Evolutionary conservation across 2,329 filamentous ascomycete genomes (phyloP).

Genomic region (Eutypella sp.): DNA sequence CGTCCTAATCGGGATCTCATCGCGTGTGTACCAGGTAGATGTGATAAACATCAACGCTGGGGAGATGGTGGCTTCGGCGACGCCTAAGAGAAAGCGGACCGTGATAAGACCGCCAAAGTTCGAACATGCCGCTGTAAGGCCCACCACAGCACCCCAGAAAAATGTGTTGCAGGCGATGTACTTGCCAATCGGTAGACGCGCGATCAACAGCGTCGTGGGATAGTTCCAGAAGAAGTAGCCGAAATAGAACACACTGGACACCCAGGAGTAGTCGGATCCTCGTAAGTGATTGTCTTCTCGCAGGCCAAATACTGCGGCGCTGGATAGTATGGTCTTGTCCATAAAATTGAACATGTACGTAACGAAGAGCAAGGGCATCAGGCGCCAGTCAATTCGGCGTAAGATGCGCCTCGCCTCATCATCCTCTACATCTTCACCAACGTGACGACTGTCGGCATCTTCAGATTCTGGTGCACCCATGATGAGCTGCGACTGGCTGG

Average conservation of each 20-base stretch:
- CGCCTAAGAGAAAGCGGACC: conserved; percentile 48
- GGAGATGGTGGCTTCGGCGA: conserved; percentile 49
- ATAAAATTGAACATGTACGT: conserved; percentile 58
- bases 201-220: conserved; percentile 43
- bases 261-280: conserved; percentile 41
- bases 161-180: conserved; percentile 43
- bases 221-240: conserved; percentile 48
- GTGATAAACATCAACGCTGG: conserved; percentile 54
- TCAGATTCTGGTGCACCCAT: background rate
- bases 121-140: conserved; percentile 39
- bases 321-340: conserved; percentile 55
- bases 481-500: background rate
- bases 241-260: conserved; percentile 42
- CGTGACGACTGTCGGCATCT: background rate
- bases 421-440: conserved; percentile 1
- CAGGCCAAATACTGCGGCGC: conserved; percentile 53
- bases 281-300: conserved; percentile 39
- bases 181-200: conserved; percentile 42
- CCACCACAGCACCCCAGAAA: conserved; percentile 46
- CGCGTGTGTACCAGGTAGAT: conserved; percentile 51
- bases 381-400: conserved; percentile 49
- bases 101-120: conserved; percentile 46
- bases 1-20: conserved; percentile 49
- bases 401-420: conserved; percentile 32
- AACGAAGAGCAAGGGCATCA: conserved; percentile 52